Base-by-base conservation (phyloP, 139 green algal species). In the Auxenochlorella protothecoides region DNA sequence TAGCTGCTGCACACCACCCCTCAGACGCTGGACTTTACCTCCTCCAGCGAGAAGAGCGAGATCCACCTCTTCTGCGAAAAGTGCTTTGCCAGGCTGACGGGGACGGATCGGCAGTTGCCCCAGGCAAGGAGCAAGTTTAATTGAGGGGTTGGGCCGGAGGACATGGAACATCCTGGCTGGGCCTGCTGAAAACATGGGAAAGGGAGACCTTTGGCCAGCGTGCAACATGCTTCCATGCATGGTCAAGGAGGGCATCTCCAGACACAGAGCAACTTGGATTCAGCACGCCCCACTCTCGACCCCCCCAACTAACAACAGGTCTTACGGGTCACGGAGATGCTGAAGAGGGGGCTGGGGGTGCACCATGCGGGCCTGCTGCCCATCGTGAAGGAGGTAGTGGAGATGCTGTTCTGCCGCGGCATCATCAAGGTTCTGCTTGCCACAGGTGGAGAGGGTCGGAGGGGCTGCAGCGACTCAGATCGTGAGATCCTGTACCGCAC, bases 361-460 rank as follows among this genome's bases (percentile, higher is more conserved):
- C 94, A 98, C 84, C 94, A 98, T 73, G 93, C 94, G 52, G 91
- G 93, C 13, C 81, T 98, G 80, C 85, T 98, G 76, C 94, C 94
- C 69, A 97, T 98, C 75, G 84, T 98, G 69, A 98, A 97, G 79
- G 94, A 98, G 78, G 86, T 94, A 27, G 93, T 98, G 70, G 94
- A 98, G 84, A 96, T 98, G 92, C 88, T 98, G 27, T 97, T 98
- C 84, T 98, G 94, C 83, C 82, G 88, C 60, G 93, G 93, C 7
- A 84, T 97, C 53, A 85, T 97, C 74, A 93, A 92, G 83, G 85
- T 90, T 9, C 57, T 53, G 13, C 9, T 11, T 11, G 57, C 53
- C 67, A 62, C 57, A 9, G 59, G 59, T 13, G 59, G 59, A 63
- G 59, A 13, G 11, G 59, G 59, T 2, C 11, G 59, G 11, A 13